Evolutionary conservation across 202 grass and related monocot species (phyloP).

Genomic region (Panicum hallii): DNA sequence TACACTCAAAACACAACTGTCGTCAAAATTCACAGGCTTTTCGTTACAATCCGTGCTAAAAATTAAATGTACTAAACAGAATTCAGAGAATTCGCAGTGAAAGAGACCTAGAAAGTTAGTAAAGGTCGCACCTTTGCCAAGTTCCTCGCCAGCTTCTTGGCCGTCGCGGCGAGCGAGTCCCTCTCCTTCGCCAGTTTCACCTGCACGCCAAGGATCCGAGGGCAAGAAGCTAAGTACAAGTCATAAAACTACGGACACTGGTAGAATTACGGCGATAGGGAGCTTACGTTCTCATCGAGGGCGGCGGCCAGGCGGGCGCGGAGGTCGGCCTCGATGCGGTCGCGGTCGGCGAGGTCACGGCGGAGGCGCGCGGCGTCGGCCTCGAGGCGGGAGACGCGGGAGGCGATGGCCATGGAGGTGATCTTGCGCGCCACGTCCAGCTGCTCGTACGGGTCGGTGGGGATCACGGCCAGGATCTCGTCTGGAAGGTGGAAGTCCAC

Average conservation of each 20-base stretch:
- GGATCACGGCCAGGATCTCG: conserved; percentile 94
- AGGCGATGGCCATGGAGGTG: conserved; percentile 95
- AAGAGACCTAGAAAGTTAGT: neutral
- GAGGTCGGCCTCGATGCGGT: conserved; percentile 67
- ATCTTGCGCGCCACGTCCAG: conserved; percentile 95
- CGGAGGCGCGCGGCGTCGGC: conserved; percentile 68
- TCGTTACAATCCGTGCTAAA: neutral
- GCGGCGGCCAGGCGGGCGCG: conserved; percentile 65
- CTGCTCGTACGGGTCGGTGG: conserved; percentile 95
- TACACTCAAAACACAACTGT: neutral
- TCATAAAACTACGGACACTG: neutral
- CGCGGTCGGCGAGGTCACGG: conserved; percentile 70
- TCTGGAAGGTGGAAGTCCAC: conserved; percentile 90
- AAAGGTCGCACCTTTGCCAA: conserved; percentile 80
- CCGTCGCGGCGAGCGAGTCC: conserved; percentile 68
- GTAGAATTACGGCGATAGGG: neutral
- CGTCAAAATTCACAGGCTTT: conserved; percentile 1
- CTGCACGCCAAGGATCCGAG: conserved; percentile 49
- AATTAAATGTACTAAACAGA: neutral
- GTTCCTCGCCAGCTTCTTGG: conserved; percentile 76
- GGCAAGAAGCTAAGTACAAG: neutral
- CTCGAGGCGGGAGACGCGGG: conserved; percentile 82
- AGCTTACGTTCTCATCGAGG: conserved; percentile 76
- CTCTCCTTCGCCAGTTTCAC: conserved; percentile 84
- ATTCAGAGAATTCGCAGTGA: conserved; percentile 11